Conservation (phyloP, 768 basidiomycete species). For the Suillus hirtellus region DNA sequence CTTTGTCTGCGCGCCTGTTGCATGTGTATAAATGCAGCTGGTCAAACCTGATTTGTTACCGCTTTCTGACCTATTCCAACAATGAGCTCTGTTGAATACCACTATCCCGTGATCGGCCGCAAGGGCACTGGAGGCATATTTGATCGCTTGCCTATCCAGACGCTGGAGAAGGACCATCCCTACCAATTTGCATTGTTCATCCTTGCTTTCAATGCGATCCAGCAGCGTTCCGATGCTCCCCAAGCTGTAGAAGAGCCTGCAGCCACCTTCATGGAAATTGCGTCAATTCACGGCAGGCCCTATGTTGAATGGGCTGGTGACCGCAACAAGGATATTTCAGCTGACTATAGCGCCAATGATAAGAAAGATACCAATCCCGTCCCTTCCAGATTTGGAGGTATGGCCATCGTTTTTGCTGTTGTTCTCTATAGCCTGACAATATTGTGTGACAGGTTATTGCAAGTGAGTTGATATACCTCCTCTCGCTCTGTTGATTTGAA, state of each 20-base stretch:
- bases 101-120: conserved; percentile 25
- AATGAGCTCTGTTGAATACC: conserved; percentile 9
- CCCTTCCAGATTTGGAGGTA: conserved; percentile 31
- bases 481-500: background rate
- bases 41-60: no score
- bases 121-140: conserved; percentile 16
- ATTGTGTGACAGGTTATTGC: conserved; percentile 25
- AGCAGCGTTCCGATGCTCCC: conserved; percentile 9
- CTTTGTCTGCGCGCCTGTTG: background rate
- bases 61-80: background rate
- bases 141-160: conserved; percentile 26
- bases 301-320: conserved; percentile 28
- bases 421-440: background rate
- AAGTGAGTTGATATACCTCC: conserved; percentile 19
- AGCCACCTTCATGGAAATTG: conserved; percentile 25
- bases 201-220: conserved; percentile 21
- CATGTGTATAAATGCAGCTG: background rate
- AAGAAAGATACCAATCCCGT: conserved; percentile 28
- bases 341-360: conserved; percentile 22
- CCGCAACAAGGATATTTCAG: conserved; percentile 16
- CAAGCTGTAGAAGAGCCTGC: conserved; percentile 9
- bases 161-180: conserved; percentile 19
- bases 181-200: conserved; percentile 30
- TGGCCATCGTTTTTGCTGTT: background rate
- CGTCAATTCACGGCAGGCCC: conserved; percentile 26